A percentile compares a stretch with the other conserved stretches of the same genome.
Conservation (phyloP, 371 early-diverging fungal genomes). For the Sporodiniella umbellata region DNA sequence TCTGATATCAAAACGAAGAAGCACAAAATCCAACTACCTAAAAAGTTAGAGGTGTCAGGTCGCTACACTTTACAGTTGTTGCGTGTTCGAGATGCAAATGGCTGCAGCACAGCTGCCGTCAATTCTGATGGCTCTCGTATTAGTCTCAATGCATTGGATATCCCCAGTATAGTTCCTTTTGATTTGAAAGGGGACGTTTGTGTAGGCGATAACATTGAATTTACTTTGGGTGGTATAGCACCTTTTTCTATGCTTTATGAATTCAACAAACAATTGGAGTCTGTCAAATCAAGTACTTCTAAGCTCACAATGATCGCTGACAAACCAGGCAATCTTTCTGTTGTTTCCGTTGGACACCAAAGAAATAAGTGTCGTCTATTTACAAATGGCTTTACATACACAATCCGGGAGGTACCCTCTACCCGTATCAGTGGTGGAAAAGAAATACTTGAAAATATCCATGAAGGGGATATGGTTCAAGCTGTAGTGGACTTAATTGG, state of each 20-base stretch:
- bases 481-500: conserved; percentile 47
- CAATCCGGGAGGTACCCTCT: conserved; percentile 46
- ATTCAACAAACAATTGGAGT: conserved; percentile 38
- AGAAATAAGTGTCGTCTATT: conserved; percentile 49
- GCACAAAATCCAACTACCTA: conserved; percentile 26
- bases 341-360: conserved; percentile 50
- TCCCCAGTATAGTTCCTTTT: conserved; percentile 38
- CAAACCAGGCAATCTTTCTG: conserved; percentile 52
- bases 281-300: conserved; percentile 26
- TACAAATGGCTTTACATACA: conserved; percentile 34
- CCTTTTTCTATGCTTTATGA: conserved; percentile 42
- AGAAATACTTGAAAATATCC: conserved; percentile 46
- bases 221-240: conserved; percentile 37
- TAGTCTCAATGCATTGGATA: conserved; percentile 37
- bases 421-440: conserved; percentile 48
- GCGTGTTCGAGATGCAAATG: conserved; percentile 40
- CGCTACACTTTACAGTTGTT: conserved; percentile 34
- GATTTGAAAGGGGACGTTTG: conserved; percentile 37
- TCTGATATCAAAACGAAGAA: conserved; percentile 28
- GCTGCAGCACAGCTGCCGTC: conserved; percentile 26
- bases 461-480: conserved; percentile 53
- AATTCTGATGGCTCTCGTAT: conserved; percentile 17
- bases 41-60: conserved; percentile 34
- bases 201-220: conserved; percentile 51
- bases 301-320: conserved; percentile 44